phyloP scores from a whole-genome alignment of 805 yeast genomes.

The Lipomyces yamanashiensis region DNA sequence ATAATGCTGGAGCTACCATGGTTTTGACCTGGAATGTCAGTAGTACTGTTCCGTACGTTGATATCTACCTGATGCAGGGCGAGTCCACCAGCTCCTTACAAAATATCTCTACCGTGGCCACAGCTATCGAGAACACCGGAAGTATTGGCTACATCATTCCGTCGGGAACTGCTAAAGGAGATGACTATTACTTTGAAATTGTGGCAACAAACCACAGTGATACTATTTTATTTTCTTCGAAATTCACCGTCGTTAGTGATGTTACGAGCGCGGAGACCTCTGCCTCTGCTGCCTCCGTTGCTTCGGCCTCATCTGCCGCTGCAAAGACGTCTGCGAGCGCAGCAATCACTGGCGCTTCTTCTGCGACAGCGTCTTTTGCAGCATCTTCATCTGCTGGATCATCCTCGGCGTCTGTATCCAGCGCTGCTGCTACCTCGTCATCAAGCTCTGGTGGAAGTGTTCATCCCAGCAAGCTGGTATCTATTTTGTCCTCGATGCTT shows the following conservation, averaged over 20 bases:
- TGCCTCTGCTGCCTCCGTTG: constrained; percentile 7
- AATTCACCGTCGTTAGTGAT: constrained; percentile 2
- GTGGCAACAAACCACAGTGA: background rate
- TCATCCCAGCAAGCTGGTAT: background rate
- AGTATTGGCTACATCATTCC: constrained; percentile 11
- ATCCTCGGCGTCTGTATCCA: background rate
- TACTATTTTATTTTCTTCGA: background rate
- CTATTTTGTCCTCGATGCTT: background rate
- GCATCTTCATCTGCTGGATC: background rate
- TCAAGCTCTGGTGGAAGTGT: background rate
- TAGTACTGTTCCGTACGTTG: background rate
- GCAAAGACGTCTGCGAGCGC: background rate
- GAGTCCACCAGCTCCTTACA: background rate
- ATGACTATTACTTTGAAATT: constrained; percentile 4
- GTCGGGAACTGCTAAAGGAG: constrained; percentile 2
- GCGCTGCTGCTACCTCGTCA: constrained; percentile 1
- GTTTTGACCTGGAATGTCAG: constrained; percentile 7
- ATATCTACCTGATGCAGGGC: constrained; percentile 11
- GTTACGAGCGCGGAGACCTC: constrained; percentile 7
- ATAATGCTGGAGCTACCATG: constrained; percentile 9
- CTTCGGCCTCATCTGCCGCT: constrained; percentile 9
- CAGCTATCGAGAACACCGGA: constrained; percentile 10
- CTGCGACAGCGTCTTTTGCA: background rate
- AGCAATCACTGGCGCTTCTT: background rate
- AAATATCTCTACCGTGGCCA: constrained; percentile 8